Evolutionary conservation across 805 yeast species (phyloP).

Genomic region (Saccharomycopsis fermentans): DNA sequence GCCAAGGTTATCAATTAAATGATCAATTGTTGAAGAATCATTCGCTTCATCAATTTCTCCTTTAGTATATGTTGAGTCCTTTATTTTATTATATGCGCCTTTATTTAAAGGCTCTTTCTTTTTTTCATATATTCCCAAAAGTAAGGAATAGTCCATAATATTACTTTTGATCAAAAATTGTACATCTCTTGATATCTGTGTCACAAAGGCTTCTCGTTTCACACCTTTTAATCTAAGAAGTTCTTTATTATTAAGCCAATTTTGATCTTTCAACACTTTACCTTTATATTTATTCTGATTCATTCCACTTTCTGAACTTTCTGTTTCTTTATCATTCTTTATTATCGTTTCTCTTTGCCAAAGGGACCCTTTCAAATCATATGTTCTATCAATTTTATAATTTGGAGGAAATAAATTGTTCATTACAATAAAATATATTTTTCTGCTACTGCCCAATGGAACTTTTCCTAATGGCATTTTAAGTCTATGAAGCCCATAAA

Average conservation of each 20-base stretch:
- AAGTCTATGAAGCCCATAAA: constrained; percentile 89
- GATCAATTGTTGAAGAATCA: neutral
- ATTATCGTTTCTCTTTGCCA: constrained; percentile 59
- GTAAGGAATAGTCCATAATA: constrained; percentile 91
- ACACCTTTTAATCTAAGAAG: constrained; percentile 66
- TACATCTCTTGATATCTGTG: constrained; percentile 71
- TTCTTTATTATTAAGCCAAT: constrained; percentile 66
- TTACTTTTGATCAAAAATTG: constrained; percentile 59
- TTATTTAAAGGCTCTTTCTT: neutral
- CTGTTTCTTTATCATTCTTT: constrained; percentile 38
- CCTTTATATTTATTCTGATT: neutral
- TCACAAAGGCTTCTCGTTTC: constrained; percentile 47
- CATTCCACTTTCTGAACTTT: constrained; percentile 29
- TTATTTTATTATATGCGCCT: neutral
- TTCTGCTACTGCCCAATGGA: constrained; percentile 30
- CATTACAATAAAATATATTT: constrained; percentile 92
- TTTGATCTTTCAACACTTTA: constrained; percentile 68
- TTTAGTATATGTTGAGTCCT: neutral
- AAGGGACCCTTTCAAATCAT: constrained; percentile 89
- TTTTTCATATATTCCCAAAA: constrained; percentile 61
- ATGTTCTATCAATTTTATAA: constrained; percentile 72
- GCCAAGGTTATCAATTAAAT: neutral
- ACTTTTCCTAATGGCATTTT: constrained; percentile 65
- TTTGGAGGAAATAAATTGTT: constrained; percentile 94
- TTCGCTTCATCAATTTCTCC: neutral